Base-by-base conservation (phyloP, 78 protist genomes). In the Emiliania huxleyi region DNA sequence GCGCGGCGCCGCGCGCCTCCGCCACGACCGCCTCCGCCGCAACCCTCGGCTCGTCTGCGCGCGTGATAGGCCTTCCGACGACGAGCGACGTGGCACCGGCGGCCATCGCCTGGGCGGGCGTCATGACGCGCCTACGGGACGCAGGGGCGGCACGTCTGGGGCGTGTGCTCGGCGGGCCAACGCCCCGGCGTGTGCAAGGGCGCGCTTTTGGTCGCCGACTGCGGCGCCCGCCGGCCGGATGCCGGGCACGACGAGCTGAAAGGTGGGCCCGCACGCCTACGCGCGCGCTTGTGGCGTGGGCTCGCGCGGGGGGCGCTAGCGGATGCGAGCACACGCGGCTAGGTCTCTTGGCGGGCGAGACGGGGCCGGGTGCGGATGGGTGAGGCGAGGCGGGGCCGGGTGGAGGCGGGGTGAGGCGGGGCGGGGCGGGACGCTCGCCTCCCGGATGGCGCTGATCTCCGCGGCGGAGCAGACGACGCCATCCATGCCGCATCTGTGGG, bases 391-490 rank as follows among this genome's bases (percentile, higher is more conserved):
- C n/a, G n/a, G n/a, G n/a, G n/a, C n/a, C n/a, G n/a, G n/a, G n/a
- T n/a, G n/a, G n/a, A n/a, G n/a, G n/a, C n/a, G n/a, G n/a, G n/a
- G n/a, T n/a, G n/a, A n/a, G n/a, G n/a, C n/a, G n/a, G n/a, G n/a
- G n/a, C n/a, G n/a, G n/a, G n/a, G n/a, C n/a, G n/a, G n/a, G n/a
- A n/a, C n/a, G n/a, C n/a, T n/a, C n/a, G n/a, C 89, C 38, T 18
- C 0, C 25, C 89, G 89, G 38, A 81, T 81, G 3, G 55, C 33
- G 3, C 18, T 6, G 89, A 81, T 44, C 55, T 81, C 56, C 6
- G 23, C 25, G 2, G 89, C 89, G 11, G 89, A 81, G 89, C 89
- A 81, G 15, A 81, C 89, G 40, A 81, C 89, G 33, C 89, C 89
- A 42, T 81, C 89, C 35, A 81, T 22, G 38, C 89, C 89, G 56